Evolutionary conservation across 2,329 filamentous ascomycete species (phyloP).

Genomic region (Cercospora brassicicola): DNA sequence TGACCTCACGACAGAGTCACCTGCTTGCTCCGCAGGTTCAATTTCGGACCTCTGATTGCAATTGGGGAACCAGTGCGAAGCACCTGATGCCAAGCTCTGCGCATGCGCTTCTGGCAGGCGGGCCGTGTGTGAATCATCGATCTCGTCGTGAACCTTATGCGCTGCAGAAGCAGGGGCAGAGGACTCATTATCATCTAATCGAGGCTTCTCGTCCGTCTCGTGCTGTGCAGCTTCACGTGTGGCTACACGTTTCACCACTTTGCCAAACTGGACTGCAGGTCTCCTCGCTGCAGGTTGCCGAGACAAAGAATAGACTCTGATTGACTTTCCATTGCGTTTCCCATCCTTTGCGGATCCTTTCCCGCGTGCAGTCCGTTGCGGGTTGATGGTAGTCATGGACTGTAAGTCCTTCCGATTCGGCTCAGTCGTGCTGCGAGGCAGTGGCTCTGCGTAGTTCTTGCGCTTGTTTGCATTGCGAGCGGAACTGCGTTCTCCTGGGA

Average conservation of each 20-base stretch:
- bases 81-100: neutral
- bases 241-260: neutral
- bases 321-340: neutral
- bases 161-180: neutral
- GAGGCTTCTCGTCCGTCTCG: neutral
- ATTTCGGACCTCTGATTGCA: neutral
- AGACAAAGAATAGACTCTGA: neutral
- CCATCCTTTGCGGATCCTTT: neutral
- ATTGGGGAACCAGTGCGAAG: neutral
- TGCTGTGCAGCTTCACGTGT: neutral
- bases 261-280: neutral
- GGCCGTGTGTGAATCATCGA: neutral
- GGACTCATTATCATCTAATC: neutral
- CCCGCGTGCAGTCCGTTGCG: neutral
- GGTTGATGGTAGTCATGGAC: neutral
- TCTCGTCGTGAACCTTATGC: neutral
- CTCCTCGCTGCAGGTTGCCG: neutral
- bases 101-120: neutral
- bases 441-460: neutral
- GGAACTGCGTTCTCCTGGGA: neutral
- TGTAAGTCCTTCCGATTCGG: neutral
- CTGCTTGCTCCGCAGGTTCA: neutral
- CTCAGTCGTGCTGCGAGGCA: neutral
- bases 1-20: neutral
- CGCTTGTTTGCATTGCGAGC: neutral